A percentile compares a stretch with the other conserved stretches of the same genome.
These are phyloP conservation scores for Sequoia sempervirens DNA, from an alignment of 75 land plant genomes.

Conservation along the genomic window DNA sequence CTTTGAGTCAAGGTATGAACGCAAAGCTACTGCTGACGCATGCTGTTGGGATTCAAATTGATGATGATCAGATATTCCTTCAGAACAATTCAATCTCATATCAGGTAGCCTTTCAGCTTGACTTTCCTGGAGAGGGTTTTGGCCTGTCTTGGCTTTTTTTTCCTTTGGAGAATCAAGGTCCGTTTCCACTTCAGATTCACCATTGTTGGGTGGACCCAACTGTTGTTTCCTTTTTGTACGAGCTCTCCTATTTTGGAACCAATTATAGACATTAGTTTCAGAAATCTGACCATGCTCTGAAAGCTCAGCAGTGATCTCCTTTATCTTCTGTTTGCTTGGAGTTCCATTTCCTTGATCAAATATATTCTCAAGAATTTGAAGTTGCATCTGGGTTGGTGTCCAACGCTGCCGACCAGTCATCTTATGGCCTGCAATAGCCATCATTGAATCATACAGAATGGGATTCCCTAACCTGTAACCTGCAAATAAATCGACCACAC, in stretches of 20 bases:
- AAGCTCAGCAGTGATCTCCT: slow-evolving; percentile 70
- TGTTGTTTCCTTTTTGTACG: slow-evolving; percentile 84
- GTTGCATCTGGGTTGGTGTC: slow-evolving; percentile 86
- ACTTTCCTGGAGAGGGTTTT: neutral
- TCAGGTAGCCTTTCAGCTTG: neutral
- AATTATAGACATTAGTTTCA: slow-evolving; percentile 92
- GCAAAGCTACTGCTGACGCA: neutral
- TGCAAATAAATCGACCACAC: slow-evolving; percentile 3
- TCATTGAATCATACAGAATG: slow-evolving; percentile 47
- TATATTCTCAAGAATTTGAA: slow-evolving; percentile 73
- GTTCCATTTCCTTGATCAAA: slow-evolving; percentile 82
- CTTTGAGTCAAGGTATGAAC: slow-evolving; percentile 11
- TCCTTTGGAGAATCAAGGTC: slow-evolving; percentile 43
- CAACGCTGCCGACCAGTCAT: slow-evolving; percentile 71
- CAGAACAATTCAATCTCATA: slow-evolving; percentile 13
- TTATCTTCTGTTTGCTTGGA: slow-evolving; percentile 84
- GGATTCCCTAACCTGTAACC: slow-evolving; percentile 8
- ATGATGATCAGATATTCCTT: neutral
- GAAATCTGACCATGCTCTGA: slow-evolving; percentile 72
- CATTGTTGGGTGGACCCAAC: slow-evolving; percentile 19
- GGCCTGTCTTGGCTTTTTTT: slow-evolving; percentile 40
- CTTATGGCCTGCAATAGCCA: slow-evolving; percentile 44
- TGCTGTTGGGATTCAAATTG: slow-evolving; percentile 11
- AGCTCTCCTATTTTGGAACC: slow-evolving; percentile 96
- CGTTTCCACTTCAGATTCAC: slow-evolving; percentile 54